A percentile compares a stretch with the other conserved stretches of the same genome.
Evolutionary conservation across 2,329 filamentous ascomycete genomes (phyloP).

Genomic region (Hymenoscyphus scutula): DNA sequence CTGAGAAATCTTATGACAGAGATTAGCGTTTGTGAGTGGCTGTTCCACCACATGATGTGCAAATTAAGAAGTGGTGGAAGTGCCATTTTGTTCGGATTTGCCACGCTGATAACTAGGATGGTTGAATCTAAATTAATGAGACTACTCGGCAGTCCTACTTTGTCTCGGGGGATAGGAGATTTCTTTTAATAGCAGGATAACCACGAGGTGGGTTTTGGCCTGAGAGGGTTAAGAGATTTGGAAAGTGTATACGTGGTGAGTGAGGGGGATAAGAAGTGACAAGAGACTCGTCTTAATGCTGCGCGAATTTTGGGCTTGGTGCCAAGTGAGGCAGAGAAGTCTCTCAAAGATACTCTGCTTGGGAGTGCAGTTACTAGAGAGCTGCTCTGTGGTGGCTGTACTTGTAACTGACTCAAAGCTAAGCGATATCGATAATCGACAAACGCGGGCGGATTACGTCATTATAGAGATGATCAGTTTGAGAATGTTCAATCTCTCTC

Average conservation of each 20-base stretch:
- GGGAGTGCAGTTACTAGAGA: background rate
- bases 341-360: background rate
- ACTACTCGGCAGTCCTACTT: background rate
- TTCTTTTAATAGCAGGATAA: background rate
- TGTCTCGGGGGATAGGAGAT: background rate
- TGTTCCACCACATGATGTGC: conserved; percentile 1
- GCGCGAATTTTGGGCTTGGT: background rate
- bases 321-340: background rate
- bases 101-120: background rate
- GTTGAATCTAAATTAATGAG: background rate
- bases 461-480: background rate
- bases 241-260: background rate
- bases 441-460: background rate
- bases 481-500: background rate
- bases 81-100: background rate
- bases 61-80: background rate
- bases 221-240: background rate
- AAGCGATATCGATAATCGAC: background rate
- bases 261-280: background rate
- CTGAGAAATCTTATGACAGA: background rate
- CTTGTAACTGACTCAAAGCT: background rate
- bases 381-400: background rate
- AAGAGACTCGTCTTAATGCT: background rate
- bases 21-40: background rate
- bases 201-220: background rate